Base-by-base conservation (phyloP, 2,329 filamentous ascomycete species). In the Xylariaceae sp. region DNA sequence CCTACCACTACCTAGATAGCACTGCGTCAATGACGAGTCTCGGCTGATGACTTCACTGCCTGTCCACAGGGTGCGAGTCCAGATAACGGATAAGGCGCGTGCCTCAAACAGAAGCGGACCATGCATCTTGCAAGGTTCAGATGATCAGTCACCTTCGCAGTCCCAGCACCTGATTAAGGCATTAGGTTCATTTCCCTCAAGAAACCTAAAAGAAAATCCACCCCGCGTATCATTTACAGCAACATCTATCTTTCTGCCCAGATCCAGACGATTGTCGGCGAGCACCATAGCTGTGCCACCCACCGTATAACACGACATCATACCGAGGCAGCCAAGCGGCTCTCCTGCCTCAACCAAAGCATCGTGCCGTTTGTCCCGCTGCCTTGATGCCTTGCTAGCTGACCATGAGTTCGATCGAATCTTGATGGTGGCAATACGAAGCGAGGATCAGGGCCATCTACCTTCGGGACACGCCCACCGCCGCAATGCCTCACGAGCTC, bases 401-500 rank as follows among this genome's bases (percentile, higher is more conserved):
- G 35, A 53, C 35, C 50, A 60, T 60, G 57, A 31, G 42, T 47
- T 26, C 29, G 35, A 51, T 34, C 19, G n/a, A 12, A 35, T 27
- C 26, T 37, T 55, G 47, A 57, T 50, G 40, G 32, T 43, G 37
- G 35, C 35, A 53, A 27, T 47, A 27, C 50, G 46, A 50, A 53
- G 41, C 40, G 50, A 42, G 27, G 41, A 45, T 11, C 32, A 39
- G n/a, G 31, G 42, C 45, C 31, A 42, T 12, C 39, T 19, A 45
- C 43, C 31, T 34, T 43, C 27, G 29, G 34, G 27, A 39, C 6
- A 48, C 56, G 29, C 37, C 52, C 57, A 46, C 50, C 55, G 30
- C 50, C 48, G 59, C 57, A 47, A 80, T 80, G 76, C 65, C 76
- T 48, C 72, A 73, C 50, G 78, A 77, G 51, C 67, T 78, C 47